A percentile compares a stretch with the other conserved stretches of the same genome.
Conservation (phyloP, 2,329 filamentous ascomycete genomes). For the Podosphaera fusca region DNA sequence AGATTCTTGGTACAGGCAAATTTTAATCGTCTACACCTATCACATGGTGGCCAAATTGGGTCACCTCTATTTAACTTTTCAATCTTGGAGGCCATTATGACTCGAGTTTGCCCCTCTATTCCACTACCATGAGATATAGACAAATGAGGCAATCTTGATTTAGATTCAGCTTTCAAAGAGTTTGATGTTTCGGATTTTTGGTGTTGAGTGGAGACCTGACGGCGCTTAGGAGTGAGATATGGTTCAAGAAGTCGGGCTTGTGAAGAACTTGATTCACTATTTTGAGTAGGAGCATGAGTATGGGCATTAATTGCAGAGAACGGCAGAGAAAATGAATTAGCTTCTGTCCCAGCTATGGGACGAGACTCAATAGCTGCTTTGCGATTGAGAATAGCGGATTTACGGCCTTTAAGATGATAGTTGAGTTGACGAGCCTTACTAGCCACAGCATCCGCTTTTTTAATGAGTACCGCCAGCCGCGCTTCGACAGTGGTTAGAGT, state of each 20-base stretch:
- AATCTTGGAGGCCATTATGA: constrained; percentile 50
- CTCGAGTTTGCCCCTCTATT: constrained; percentile 22
- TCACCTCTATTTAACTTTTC: constrained; percentile 55
- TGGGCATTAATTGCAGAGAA: constrained; percentile 21
- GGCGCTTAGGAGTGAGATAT: constrained; percentile 18
- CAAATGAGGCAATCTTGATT: not conserved
- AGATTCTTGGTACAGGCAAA: constrained; percentile 71
- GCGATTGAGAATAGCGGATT: constrained; percentile 45
- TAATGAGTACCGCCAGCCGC: constrained; percentile 53
- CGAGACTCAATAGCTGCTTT: constrained; percentile 20
- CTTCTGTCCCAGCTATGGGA: not conserved
- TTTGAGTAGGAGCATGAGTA: constrained; percentile 13
- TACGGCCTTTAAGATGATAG: constrained; percentile 53
- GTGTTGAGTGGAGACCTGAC: constrained; percentile 6
- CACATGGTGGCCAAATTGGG: constrained; percentile 58
- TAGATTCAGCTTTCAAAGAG: constrained; percentile 2
- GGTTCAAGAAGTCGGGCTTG: constrained; percentile 33
- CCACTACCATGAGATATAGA: constrained; percentile 10
- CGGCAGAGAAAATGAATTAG: constrained; percentile 9
- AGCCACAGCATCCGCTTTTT: constrained; percentile 54
- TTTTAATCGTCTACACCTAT: constrained; percentile 56
- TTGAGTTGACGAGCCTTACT: constrained; percentile 56
- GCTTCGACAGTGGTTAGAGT: constrained; percentile 68
- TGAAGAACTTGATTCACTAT: constrained; percentile 15
- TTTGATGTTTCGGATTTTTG: constrained; percentile 5